These are phyloP conservation scores for Cenococcum geophilum DNA, from an alignment of 495 filamentous ascomycete species.

Conservation along the genomic window DNA sequence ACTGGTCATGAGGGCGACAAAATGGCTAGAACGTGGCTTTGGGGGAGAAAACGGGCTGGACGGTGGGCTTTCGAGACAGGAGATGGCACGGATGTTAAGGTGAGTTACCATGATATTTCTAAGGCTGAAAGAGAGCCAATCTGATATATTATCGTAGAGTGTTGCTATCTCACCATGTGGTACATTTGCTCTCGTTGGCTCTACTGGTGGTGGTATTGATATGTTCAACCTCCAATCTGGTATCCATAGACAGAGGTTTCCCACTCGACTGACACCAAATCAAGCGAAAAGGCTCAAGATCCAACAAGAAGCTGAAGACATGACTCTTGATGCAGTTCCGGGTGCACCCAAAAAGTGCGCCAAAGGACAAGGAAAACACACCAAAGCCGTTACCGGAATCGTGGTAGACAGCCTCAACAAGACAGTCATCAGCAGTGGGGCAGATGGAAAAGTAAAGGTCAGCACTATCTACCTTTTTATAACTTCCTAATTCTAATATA, in stretches of 20 bases:
- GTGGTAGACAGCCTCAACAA: conserved; percentile 79
- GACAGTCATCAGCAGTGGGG: conserved; percentile 71
- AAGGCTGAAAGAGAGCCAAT: no score
- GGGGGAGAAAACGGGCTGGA: conserved; percentile 86
- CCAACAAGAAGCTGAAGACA: conserved; percentile 45
- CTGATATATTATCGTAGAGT: conserved; percentile 41
- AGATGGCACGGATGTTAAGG: conserved; percentile 70
- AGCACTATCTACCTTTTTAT: conserved; percentile 1
- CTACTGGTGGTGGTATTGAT: conserved; percentile 70
- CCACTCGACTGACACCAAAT: conserved; percentile 57
- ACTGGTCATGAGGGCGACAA: conserved; percentile 87
- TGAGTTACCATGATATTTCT: background rate
- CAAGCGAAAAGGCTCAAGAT: conserved; percentile 58
- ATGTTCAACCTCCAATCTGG: conserved; percentile 98
- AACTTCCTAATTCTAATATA: conserved; percentile 2
- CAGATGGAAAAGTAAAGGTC: conserved; percentile 85
- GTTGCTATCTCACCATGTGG: conserved; percentile 87
- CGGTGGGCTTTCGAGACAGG: conserved; percentile 87
- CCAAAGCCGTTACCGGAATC: conserved; percentile 74
- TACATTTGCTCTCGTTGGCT: conserved; percentile 89
- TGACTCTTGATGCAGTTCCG: conserved; percentile 7
- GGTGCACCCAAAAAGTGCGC: conserved; percentile 34
- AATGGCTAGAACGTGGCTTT: conserved; percentile 91
- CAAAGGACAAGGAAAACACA: conserved; percentile 58
- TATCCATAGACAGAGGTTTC: conserved; percentile 75